phyloP scores from a whole-genome alignment of 495 filamentous ascomycete genomes.

The Aspergillus taichungensis region DNA sequence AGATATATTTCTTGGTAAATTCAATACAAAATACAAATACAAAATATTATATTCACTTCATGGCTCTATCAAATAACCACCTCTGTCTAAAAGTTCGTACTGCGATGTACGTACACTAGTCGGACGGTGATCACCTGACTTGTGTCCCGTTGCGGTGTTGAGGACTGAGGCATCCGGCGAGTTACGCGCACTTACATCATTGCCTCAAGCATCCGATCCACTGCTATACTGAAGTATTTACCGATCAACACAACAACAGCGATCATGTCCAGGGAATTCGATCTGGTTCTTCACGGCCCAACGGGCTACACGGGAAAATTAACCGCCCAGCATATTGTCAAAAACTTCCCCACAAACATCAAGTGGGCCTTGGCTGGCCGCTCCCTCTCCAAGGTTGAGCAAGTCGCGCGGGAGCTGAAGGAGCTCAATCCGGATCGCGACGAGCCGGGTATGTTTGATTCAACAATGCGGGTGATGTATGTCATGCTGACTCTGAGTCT shows the following conservation, averaged over 20 bases:
- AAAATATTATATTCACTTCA: no score
- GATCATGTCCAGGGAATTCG: constrained; percentile 56
- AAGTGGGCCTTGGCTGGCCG: constrained; percentile 90
- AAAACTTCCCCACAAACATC: constrained; percentile 63
- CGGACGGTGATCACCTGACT: no score
- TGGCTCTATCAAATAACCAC: no score
- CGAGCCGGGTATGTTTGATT: constrained; percentile 47
- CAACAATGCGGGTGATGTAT: no score
- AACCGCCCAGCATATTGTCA: constrained; percentile 68
- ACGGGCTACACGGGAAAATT: constrained; percentile 81
- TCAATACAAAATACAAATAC: no score
- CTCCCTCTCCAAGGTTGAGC: constrained; percentile 61
- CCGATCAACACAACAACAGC: constrained; percentile 1
- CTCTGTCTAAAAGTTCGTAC: no score
- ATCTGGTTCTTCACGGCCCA: constrained; percentile 76
- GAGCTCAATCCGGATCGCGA: constrained; percentile 58
- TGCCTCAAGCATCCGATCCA: neutral
- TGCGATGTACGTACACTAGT: no score
- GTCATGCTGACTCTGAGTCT: no score
- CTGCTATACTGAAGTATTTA: constrained; percentile 2
- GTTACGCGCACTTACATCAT: neutral
- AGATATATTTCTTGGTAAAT: no score
- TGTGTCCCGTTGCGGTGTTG: no score
- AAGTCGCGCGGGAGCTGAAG: constrained; percentile 56
- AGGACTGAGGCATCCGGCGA: no score